Evolutionary conservation across 495 filamentous ascomycete genomes (phyloP), one percentile per base, ranked within the genome.

Genomic region (Tricharina praecox): DNA sequence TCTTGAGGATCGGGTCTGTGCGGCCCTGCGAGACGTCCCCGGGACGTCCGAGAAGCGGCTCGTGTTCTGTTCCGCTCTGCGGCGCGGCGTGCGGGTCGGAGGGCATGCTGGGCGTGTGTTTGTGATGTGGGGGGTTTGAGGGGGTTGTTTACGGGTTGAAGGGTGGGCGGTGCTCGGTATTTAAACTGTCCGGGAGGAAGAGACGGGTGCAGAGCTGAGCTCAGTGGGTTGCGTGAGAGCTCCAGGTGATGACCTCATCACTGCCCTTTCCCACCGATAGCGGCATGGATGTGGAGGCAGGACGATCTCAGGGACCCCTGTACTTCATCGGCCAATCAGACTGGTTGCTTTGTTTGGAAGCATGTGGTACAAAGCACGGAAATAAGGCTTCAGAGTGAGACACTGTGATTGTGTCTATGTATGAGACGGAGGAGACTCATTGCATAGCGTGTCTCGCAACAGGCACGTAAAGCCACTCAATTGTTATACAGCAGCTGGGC

Each of bases 21-120:
- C 79, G 72, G 45, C 69, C 63, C 67, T 90, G 86, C 26, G 70
- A 70, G 3, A 75, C 82, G 65, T 84, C 80, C 45, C 83, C 83
- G 19, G 74, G 66, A 36, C 72, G 63, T 37, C 83, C 85, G 21
- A 94, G 71, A 26, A 94, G 66, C 41, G 86, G 86, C 55, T 87
- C 83, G 34, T 76, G 68, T 58, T 90, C 40, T 10, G 37, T 15
- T 3, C n/a, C 37, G 18, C n/a, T 15, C 9, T 26, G 41, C 9
- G 41, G 19, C 19, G 33, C n/a, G n/a, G n/a, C n/a, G n/a, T n/a
- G n/a, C n/a, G n/a, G n/a, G n/a, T n/a, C n/a, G n/a, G n/a, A n/a
- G n/a, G n/a, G n/a, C n/a, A n/a, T n/a, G n/a, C n/a, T n/a, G n/a
- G n/a, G n/a, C n/a, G n/a, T n/a, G n/a, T n/a, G n/a, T n/a, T n/a